These are phyloP conservation scores for Cryptosporidium sp. DNA, from an alignment of 169 alveolate species.

Conservation along the genomic window DNA sequence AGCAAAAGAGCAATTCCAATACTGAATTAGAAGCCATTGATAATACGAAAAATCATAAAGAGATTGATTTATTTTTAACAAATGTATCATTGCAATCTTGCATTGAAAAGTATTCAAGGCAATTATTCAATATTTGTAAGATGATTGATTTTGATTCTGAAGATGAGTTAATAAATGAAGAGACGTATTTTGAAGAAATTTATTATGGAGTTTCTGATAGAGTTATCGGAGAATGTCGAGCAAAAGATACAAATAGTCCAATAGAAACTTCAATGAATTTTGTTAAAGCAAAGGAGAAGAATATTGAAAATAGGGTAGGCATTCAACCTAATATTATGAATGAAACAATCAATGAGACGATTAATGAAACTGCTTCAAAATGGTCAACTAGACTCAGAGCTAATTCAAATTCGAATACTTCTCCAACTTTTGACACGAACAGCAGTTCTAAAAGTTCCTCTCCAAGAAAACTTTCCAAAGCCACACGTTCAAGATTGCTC, in stretches of 20 bases:
- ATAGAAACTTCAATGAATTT: no score
- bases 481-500: slow-evolving; percentile 20
- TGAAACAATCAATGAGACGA: slow-evolving; percentile 40
- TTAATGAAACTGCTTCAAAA: slow-evolving; percentile 37
- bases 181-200: not conserved
- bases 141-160: slow-evolving; percentile 25
- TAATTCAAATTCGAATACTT: not conserved
- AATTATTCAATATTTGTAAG: slow-evolving; percentile 24
- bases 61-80: slow-evolving; percentile 23
- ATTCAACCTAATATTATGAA: not conserved
- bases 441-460: not conserved
- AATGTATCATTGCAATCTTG: slow-evolving; percentile 5
- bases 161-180: slow-evolving; percentile 10
- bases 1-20: not conserved
- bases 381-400: slow-evolving; percentile 51
- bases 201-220: not conserved
- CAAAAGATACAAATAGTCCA: not conserved
- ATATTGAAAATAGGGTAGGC: not conserved
- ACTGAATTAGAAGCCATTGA: not conserved
- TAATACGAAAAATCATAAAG: not conserved
- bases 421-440: not conserved
- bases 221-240: not conserved
- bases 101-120: slow-evolving; percentile 36
- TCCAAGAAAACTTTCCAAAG: slow-evolving; percentile 17
- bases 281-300: not conserved